Evolutionary conservation across 129 eudicot species (phyloP).

Genomic region (Oenanthe sinensis): DNA sequence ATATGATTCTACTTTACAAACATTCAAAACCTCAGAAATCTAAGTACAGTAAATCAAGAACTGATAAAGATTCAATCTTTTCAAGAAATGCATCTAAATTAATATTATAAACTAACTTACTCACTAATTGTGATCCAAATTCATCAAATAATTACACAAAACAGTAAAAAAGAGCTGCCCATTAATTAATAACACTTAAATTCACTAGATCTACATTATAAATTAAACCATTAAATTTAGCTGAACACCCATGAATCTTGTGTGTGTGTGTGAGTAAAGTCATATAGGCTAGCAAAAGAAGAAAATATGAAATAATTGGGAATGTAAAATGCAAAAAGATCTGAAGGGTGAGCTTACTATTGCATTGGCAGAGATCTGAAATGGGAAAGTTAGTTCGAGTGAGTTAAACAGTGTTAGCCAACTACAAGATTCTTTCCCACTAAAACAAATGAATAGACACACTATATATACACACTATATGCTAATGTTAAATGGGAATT

Average conservation of each 20-base stretch:
- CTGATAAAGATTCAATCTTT: background rate
- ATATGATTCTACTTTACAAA: background rate
- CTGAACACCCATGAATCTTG: background rate
- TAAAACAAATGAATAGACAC: background rate
- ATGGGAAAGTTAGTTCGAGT: background rate
- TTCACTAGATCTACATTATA: background rate
- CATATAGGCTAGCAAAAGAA: background rate
- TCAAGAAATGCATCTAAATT: background rate
- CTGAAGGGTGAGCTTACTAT: background rate
- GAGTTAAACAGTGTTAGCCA: background rate
- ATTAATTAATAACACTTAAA: background rate
- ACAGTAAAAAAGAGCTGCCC: background rate
- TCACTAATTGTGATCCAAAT: background rate
- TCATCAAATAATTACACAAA: background rate
- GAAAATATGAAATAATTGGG: background rate
- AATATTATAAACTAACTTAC: background rate
- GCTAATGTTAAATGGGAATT: too few relatives aligned
- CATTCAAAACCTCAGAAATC: background rate
- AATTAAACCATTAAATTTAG: background rate
- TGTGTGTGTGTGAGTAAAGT: background rate
- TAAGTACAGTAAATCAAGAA: background rate
- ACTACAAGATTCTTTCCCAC: slow-evolving; percentile 1
- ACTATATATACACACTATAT: background rate
- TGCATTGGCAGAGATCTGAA: background rate
- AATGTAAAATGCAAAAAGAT: background rate